phyloP scores from a whole-genome alignment of 495 filamentous ascomycete species.

The Talaromyces nanjingensis region DNA sequence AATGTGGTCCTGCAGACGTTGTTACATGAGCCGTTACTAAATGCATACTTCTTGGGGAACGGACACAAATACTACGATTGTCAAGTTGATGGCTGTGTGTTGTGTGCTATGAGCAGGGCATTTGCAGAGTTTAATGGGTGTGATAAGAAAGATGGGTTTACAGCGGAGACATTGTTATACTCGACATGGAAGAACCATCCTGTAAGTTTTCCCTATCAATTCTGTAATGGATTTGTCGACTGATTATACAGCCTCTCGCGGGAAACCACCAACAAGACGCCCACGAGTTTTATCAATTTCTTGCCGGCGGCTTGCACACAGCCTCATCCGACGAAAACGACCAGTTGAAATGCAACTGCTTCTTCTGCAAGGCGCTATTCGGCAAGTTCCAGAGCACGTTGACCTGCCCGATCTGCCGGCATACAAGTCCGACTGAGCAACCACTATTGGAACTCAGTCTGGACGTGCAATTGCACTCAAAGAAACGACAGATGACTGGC shows the following conservation, averaged over 20 bases:
- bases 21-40: constrained; percentile 79
- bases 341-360: constrained; percentile 66
- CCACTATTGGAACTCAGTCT: constrained; percentile 83
- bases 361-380: constrained; percentile 84
- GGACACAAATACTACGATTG: constrained; percentile 71
- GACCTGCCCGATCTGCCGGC: constrained; percentile 76
- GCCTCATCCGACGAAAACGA: constrained; percentile 40
- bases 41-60: constrained; percentile 79
- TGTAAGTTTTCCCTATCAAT: constrained; percentile 24
- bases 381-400: constrained; percentile 80
- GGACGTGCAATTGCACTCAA: constrained; percentile 56
- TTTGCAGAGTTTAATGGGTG: constrained; percentile 81
- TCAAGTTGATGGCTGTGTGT: constrained; percentile 60
- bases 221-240: constrained; percentile 7
- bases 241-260: constrained; percentile 61
- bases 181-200: constrained; percentile 68
- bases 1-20: constrained; percentile 83
- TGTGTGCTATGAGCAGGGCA: constrained; percentile 83
- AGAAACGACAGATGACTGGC: constrained; percentile 44
- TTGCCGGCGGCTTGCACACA: constrained; percentile 75
- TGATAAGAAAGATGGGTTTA: constrained; percentile 77
- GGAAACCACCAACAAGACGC: constrained; percentile 93
- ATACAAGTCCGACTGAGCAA: constrained; percentile 69
- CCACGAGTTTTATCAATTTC: constrained; percentile 90
- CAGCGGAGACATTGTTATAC: constrained; percentile 70